A percentile compares a stretch with the other conserved stretches of the same genome.
Conservation (phyloP, 1,139 yeast genomes). For the Nadsonia starkeyi-henricii region DNA sequence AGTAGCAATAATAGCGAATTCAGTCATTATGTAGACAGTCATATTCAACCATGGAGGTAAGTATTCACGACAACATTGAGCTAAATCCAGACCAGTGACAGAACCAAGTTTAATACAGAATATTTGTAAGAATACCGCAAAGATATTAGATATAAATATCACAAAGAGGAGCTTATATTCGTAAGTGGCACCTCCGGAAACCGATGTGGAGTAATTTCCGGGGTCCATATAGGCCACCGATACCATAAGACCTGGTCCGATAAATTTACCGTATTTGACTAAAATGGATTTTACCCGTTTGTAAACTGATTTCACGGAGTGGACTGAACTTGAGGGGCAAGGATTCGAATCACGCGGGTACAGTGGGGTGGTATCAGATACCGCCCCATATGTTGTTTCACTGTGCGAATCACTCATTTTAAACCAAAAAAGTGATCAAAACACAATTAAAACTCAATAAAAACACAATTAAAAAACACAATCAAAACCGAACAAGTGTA, state of each 20-base stretch:
- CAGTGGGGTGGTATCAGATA: too few species aligned
- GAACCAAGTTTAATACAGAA: constrained; percentile 65
- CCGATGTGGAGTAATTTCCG: constrained; percentile 72
- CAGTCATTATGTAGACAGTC: constrained; percentile 53
- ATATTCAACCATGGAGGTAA: constrained; percentile 49
- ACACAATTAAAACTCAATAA: too few species aligned
- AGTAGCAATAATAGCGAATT: constrained; percentile 69
- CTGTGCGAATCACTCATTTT: too few species aligned
- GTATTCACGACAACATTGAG: constrained; percentile 50
- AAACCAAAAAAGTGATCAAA: too few species aligned
- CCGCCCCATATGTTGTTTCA: too few species aligned
- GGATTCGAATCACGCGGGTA: constrained; percentile 4
- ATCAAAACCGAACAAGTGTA: too few species aligned
- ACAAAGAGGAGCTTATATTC: constrained; percentile 50
- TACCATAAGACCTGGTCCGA: constrained; percentile 72
- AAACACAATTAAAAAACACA: too few species aligned
- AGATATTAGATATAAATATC: constrained; percentile 49
- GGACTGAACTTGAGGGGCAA: constrained; percentile 3
- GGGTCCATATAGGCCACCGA: constrained; percentile 78
- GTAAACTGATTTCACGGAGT: constrained; percentile 1
- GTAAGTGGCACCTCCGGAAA: constrained; percentile 62
- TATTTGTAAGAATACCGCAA: constrained; percentile 62
- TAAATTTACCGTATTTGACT: constrained; percentile 41
- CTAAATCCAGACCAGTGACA: constrained; percentile 67
- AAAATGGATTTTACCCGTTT: constrained; percentile 9